Base-by-base conservation (phyloP, 345 rosid genomes). In the Gynandropsis gynandra region DNA sequence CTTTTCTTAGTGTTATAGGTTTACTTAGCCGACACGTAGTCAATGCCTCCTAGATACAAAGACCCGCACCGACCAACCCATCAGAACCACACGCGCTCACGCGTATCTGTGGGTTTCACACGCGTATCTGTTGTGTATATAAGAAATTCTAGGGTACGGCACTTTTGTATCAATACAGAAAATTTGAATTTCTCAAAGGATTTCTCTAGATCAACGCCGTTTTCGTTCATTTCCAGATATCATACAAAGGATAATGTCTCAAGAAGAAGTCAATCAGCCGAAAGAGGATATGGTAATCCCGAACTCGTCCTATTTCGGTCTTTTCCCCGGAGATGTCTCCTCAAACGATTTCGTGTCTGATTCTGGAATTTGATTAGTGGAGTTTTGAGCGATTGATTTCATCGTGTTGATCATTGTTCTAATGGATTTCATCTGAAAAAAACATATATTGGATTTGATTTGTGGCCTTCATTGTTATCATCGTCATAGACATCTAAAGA, bases 11-110 rank as follows among this genome's bases (percentile, higher is more conserved):
- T 48, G 17, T 42, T 34, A 8, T 13, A 7, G 42, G 16, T 20
- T 65, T 66, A 53, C 70, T 66, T 66, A 66, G 53, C 47, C 39
- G 11, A 52, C 13, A 66, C n/a, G 65, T 47, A 27, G 52, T 42
- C 56, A 65, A 65, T 60, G 70, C 48, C 40, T 65, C 70, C 58
- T 16, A 58, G 55, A 41, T 1, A 62, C 49, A 48, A 9, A 1
- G 40, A 29, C 54, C 1, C 40, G 48, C 49, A 31, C 38, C 10
- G 13, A 46, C 66, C 54, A 46, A 56, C 40, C 56, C 62, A 56
- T 48, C 42, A 0, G 33, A 10, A 54, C 14, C 31, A 59, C 52
- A 54, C 40, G 56, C 31, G 33, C 4, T 37, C 61, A 65, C 64
- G 70, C 51, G 61, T 42, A 7, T 35, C 20, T 4, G 29, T 8